Conservation (phyloP, 257 asterid genomes). For the Catharanthus roseus region DNA sequence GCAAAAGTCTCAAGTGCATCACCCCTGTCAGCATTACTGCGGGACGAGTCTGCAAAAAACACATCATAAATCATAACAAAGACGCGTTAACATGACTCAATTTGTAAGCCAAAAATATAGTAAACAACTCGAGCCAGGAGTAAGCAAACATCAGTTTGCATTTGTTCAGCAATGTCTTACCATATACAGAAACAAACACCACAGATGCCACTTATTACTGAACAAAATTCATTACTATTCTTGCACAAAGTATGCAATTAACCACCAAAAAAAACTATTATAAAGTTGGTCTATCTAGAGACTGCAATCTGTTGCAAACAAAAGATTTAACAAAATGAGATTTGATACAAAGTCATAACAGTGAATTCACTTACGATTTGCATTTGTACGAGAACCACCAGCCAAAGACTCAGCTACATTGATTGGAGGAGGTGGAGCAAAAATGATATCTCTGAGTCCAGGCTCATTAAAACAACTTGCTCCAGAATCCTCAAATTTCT, state of each 20-base stretch:
- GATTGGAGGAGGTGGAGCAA: constrained; percentile 72
- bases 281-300: background rate
- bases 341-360: background rate
- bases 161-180: background rate
- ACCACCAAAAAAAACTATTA: background rate
- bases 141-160: background rate
- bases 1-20: constrained; percentile 34
- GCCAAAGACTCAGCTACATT: constrained; percentile 48
- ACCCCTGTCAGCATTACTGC: constrained; percentile 34
- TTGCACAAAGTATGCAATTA: constrained; percentile 1
- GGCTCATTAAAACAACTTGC: constrained; percentile 77
- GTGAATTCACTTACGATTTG: constrained; percentile 31
- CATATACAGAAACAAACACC: background rate
- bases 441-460: constrained; percentile 56
- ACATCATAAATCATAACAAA: background rate
- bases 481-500: constrained; percentile 64
- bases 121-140: background rate
- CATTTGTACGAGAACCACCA: constrained; percentile 27
- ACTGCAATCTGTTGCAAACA: background rate
- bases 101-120: background rate
- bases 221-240: background rate
- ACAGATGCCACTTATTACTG: background rate
- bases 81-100: constrained; percentile 8
- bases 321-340: background rate
- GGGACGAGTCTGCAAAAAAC: constrained; percentile 20